These are phyloP conservation scores for Solanum hybrid DNA, from an alignment of 305 asterid species.

Conservation along the genomic window DNA sequence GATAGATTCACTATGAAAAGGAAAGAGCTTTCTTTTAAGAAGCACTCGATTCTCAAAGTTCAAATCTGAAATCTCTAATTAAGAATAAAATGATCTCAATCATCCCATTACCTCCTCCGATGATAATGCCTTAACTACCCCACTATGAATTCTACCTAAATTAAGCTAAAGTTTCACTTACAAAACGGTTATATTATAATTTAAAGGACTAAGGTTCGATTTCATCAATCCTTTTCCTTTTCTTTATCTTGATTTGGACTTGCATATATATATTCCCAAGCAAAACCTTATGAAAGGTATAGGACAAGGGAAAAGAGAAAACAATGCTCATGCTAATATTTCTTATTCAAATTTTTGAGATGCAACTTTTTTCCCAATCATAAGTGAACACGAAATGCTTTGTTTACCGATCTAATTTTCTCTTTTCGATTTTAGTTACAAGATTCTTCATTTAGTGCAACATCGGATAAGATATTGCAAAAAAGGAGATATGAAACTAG, in stretches of 20 bases:
- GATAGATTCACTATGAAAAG: not conserved
- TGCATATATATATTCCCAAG: not conserved
- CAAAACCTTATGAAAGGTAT: not conserved
- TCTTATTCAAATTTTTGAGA: not conserved
- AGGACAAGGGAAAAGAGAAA: not conserved
- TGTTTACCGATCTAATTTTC: not conserved
- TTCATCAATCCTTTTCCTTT: not conserved
- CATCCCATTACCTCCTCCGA: not conserved
- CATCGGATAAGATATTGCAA: not conserved
- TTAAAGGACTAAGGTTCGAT: not conserved
- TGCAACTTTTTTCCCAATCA: not conserved
- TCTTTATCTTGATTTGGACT: not conserved
- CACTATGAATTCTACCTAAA: not conserved
- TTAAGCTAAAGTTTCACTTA: not conserved
- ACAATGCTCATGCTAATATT: not conserved
- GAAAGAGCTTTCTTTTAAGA: not conserved
- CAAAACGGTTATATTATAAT: not conserved
- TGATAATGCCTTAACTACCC: not conserved
- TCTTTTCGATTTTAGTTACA: not conserved
- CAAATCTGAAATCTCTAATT: not conserved
- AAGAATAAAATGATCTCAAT: not conserved
- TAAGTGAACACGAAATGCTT: not conserved
- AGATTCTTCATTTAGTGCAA: not conserved
- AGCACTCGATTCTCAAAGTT: not conserved
- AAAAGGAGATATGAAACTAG: not conserved